Evolutionary conservation across 495 filamentous ascomycete species (phyloP).

Genomic region (Geopyxis carbonaria): DNA sequence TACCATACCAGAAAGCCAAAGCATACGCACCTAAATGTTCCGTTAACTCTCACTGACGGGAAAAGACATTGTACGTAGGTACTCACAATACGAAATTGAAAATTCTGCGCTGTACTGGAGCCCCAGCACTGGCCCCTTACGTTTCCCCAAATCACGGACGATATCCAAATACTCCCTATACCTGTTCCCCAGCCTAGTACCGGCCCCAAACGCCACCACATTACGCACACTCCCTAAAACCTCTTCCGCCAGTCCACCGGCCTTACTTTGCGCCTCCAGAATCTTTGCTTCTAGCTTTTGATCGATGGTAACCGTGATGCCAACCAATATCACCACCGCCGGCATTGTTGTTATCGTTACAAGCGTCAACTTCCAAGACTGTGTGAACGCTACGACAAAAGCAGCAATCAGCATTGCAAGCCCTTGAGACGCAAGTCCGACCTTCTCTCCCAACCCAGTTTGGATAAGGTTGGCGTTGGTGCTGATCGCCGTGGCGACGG

Average conservation of each 20-base stretch:
- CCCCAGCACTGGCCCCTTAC: conserved; percentile 34
- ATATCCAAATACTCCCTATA: conserved; percentile 42
- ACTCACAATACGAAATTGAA: conserved; percentile 18
- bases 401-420: conserved; percentile 35
- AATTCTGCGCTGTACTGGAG: conserved; percentile 20
- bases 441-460: conserved; percentile 29
- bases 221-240: conserved; percentile 39
- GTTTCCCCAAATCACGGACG: conserved; percentile 36
- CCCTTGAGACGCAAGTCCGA: conserved; percentile 37
- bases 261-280: conserved; percentile 41
- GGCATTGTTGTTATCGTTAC: conserved; percentile 40
- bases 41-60: background rate
- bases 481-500: conserved; percentile 2
- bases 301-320: conserved; percentile 36
- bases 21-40: conserved; percentile 26
- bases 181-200: conserved; percentile 35
- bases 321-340: conserved; percentile 40
- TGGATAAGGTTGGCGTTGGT: conserved; percentile 7
- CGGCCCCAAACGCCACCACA: conserved; percentile 46
- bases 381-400: conserved; percentile 37
- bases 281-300: conserved; percentile 40
- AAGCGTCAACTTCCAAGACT: conserved; percentile 40
- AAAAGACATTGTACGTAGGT: background rate
- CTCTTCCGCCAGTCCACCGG: conserved; percentile 44
- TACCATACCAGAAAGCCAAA: conserved; percentile 32